A percentile compares a stretch with the other conserved stretches of the same genome.
Evolutionary conservation across 768 basidiomycete species (phyloP).

Genomic region (Suillus bovinus): DNA sequence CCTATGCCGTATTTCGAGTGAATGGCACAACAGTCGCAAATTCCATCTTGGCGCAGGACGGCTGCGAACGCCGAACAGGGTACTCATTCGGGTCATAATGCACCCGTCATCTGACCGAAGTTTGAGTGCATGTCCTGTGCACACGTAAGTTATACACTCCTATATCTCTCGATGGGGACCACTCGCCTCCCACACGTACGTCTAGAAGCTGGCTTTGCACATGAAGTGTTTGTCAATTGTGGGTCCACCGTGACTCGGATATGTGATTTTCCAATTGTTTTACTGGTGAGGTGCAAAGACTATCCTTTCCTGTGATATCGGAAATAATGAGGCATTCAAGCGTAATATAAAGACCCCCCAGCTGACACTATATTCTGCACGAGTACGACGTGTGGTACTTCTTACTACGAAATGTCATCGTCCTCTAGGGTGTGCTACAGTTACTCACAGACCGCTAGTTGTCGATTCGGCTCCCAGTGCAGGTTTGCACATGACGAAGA

Average conservation of each 20-base stretch:
- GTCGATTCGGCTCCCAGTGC: constrained; percentile 5
- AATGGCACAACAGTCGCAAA: not conserved
- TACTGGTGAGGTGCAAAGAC: too few species aligned
- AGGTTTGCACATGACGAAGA: constrained; percentile 1
- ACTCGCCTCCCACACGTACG: not conserved
- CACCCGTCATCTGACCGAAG: not conserved
- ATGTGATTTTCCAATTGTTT: not conserved
- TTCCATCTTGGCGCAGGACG: too few species aligned
- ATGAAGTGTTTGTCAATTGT: not conserved
- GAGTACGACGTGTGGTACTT: not conserved
- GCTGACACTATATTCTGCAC: not conserved
- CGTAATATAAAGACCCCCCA: not conserved
- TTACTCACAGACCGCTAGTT: not conserved
- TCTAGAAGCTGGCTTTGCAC: not conserved
- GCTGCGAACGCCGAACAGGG: not conserved
- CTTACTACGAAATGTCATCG: not conserved
- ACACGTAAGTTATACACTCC: not conserved
- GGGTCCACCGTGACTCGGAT: not conserved
- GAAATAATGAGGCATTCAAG: not conserved
- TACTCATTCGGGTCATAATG: not conserved
- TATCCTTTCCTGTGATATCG: not conserved
- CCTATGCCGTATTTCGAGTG: not conserved
- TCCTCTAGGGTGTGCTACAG: not conserved
- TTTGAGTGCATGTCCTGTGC: not conserved
- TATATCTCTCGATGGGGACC: not conserved